Percentiles rank a stretch among this genome's conserved stretches.
phyloP scores from a whole-genome alignment of 257 asterid species.

The Ballota nigra region DNA sequence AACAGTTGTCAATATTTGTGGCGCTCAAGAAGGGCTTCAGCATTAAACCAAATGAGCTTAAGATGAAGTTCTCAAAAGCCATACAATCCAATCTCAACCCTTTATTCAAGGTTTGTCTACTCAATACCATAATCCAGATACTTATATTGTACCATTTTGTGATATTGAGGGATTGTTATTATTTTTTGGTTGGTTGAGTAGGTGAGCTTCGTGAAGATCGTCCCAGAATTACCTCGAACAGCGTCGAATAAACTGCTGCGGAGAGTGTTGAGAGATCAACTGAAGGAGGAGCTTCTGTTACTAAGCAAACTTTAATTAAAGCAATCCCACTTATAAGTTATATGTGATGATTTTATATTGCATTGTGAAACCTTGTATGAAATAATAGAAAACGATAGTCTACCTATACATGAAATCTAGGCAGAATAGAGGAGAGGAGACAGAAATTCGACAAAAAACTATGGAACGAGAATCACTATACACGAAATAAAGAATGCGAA shows the following conservation, averaged over 20 bases:
- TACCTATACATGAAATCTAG: neutral
- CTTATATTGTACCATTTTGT: neutral
- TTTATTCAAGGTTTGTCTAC: constrained; percentile 62
- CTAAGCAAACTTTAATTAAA: constrained; percentile 45
- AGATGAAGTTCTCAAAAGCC: constrained; percentile 60
- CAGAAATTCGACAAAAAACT: neutral
- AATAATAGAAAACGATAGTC: neutral
- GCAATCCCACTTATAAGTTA: neutral
- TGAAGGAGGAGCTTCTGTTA: constrained; percentile 56
- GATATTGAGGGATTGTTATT: neutral
- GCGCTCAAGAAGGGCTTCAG: constrained; percentile 53
- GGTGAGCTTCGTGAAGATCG: constrained; percentile 71
- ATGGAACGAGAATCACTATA: neutral
- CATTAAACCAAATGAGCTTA: constrained; percentile 41
- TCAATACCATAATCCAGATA: neutral
- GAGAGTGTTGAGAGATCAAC: constrained; percentile 69
- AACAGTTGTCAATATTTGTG: constrained; percentile 66
- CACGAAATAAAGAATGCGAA: neutral
- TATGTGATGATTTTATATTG: neutral
- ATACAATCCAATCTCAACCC: constrained; percentile 79
- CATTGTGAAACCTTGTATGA: neutral
- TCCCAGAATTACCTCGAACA: constrained; percentile 74
- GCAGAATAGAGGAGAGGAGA: neutral
- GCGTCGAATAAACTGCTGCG: constrained; percentile 78
- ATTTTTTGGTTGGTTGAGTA: constrained; percentile 22